These are phyloP conservation scores for Clitoria ternatea DNA, from an alignment of 306 rosid genomes.

Conservation along the genomic window DNA sequence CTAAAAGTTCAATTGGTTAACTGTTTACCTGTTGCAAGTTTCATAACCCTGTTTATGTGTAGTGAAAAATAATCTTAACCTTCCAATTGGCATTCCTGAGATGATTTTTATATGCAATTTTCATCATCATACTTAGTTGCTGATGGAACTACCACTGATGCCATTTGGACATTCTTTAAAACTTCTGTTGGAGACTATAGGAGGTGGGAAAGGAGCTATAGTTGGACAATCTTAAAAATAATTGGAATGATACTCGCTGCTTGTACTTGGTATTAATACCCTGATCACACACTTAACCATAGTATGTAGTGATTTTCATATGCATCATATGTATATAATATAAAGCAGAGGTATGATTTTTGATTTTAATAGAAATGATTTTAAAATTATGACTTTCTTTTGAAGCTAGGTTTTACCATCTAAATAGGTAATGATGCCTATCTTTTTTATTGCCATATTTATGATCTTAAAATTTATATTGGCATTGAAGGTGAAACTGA, in stretches of 20 bases:
- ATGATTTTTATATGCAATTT: too few relatives aligned
- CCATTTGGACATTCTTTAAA: background rate
- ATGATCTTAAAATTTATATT: background rate
- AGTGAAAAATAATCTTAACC: too few relatives aligned
- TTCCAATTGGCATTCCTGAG: too few relatives aligned
- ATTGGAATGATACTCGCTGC: constrained; percentile 1
- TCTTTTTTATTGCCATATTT: background rate
- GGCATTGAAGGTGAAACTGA: background rate
- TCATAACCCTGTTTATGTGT: too few relatives aligned
- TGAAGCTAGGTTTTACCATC: background rate
- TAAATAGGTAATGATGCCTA: background rate
- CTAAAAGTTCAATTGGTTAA: too few relatives aligned
- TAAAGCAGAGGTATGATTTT: background rate
- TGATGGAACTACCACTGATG: background rate
- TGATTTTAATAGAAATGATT: background rate
- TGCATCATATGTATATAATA: background rate
- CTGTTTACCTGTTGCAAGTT: too few relatives aligned
- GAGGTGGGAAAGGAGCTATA: background rate
- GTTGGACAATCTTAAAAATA: background rate
- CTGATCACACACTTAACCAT: background rate
- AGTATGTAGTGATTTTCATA: background rate
- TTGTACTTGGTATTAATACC: constrained; percentile 8
- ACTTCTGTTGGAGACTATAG: background rate
- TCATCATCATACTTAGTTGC: background rate
- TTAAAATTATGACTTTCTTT: background rate